Percentiles rank a stretch among this genome's conserved stretches.
phyloP scores from a whole-genome alignment of 768 basidiomycete species.

The Suillus variegatus region DNA sequence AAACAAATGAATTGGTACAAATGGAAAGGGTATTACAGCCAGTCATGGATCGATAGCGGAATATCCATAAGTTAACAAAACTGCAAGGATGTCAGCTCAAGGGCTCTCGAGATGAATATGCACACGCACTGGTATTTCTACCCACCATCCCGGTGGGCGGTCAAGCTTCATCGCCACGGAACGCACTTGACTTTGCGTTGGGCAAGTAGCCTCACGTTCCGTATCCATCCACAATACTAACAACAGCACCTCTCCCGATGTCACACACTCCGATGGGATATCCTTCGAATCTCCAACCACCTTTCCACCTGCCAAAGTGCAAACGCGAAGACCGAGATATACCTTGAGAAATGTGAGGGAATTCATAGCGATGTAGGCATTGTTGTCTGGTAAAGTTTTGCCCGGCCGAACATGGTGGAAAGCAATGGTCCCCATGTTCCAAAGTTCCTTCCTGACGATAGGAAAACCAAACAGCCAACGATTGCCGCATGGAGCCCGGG shows the following conservation, averaged over 20 bases:
- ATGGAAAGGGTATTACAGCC: neutral
- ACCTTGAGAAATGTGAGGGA: neutral
- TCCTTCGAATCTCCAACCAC: neutral
- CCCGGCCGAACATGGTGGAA: neutral
- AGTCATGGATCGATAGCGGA: too few relatives aligned
- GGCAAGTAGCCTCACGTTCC: neutral
- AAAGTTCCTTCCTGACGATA: neutral
- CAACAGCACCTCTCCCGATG: neutral
- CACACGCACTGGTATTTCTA: too few relatives aligned
- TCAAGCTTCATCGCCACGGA: neutral
- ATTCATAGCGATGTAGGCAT: neutral
- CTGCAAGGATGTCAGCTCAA: too few relatives aligned
- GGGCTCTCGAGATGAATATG: too few relatives aligned
- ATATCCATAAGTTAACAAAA: too few relatives aligned
- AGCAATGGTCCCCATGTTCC: neutral
- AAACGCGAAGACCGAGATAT: neutral
- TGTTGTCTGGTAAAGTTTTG: neutral
- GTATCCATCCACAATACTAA: neutral
- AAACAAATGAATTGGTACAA: too few relatives aligned
- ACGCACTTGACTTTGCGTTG: neutral
- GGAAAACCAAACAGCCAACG: neutral
- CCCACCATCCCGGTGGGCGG: too few relatives aligned
- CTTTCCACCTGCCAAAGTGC: neutral
- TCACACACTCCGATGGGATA: neutral
- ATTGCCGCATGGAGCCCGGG: neutral